A percentile compares a stretch with the other conserved stretches of the same genome.
Evolutionary conservation across 2,329 filamentous ascomycete genomes (phyloP).

Genomic region (Aspergillus eucalypticola): DNA sequence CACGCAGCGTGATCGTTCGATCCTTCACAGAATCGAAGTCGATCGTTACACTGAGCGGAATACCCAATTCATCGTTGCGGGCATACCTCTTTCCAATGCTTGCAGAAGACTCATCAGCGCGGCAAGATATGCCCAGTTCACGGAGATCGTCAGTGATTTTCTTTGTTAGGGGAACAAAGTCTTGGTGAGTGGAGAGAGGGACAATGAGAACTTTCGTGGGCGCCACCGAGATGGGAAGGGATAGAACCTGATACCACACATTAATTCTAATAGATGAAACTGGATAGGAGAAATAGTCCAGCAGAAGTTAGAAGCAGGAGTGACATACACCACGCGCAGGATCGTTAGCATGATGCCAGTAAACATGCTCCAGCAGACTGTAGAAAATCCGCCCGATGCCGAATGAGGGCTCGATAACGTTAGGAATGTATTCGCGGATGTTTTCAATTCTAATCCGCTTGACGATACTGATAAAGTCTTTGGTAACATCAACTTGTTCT

Average conservation of each 20-base stretch:
- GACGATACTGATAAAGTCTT: slow-evolving; percentile 80
- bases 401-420: slow-evolving; percentile 96
- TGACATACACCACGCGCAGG: slow-evolving; percentile 80
- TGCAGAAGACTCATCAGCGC: slow-evolving; percentile 85
- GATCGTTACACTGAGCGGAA: slow-evolving; percentile 87
- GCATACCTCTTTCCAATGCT: slow-evolving; percentile 94
- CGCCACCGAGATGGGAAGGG: slow-evolving; percentile 73
- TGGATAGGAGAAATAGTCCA: neutral
- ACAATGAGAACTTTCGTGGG: slow-evolving; percentile 94
- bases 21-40: slow-evolving; percentile 95
- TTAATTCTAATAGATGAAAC: slow-evolving; percentile 3
- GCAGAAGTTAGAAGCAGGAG: neutral
- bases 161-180: slow-evolving; percentile 76
- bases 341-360: slow-evolving; percentile 84
- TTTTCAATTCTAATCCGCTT: slow-evolving; percentile 81
- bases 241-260: slow-evolving; percentile 59
- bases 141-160: slow-evolving; percentile 75
- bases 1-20: slow-evolving; percentile 79
- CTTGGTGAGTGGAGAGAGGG: slow-evolving; percentile 76
- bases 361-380: slow-evolving; percentile 88
- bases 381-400: slow-evolving; percentile 95
- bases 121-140: slow-evolving; percentile 73
- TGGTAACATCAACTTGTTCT: slow-evolving; percentile 75
- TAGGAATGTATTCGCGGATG: slow-evolving; percentile 86
- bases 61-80: slow-evolving; percentile 93